Evolutionary conservation across 2,329 filamentous ascomycete genomes (phyloP), one percentile per base, ranked within the genome.

Genomic region (Claviceps paspali): DNA sequence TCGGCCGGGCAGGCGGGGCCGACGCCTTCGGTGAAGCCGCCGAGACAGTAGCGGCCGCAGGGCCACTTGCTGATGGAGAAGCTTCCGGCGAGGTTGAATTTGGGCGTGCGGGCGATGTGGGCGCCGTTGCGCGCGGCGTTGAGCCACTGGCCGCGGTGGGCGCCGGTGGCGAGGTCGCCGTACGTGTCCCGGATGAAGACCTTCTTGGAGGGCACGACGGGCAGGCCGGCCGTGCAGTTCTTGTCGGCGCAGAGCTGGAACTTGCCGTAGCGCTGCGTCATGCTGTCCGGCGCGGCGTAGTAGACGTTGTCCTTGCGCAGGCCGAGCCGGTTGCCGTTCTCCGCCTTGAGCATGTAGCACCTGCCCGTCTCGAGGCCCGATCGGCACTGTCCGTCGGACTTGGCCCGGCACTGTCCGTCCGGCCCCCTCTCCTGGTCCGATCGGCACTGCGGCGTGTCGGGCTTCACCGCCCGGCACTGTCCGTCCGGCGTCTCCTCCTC

Each of bases 51-150:
- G 27, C 38, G 41, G 21, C 43, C 42, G 27, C 45, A 45, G 6
- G 40, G 42, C 45, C 45, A 47, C 38, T 44, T 47, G 41, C 36
- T 46, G 22, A 47, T 29, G 27, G 41, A 35, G 35, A 45, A 47
- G 23, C 41, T 27, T 19, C 45, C 43, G 14, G 45, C 37, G 8
- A 34, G n/a, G 29, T 26, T 23, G 27, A 38, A 45, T 17, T 35
- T 31, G 10, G 42, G 18, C 6, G 41, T 43, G 18, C 40, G 38
- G 6, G 17, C 30, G 15, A 45, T 38, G 36, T 44, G 43, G 6
- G 22, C 31, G 12, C 45, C 45, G 28, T 41, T 39, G 29, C 29
- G 14, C 19, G 36, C 40, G 22, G 41, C 39, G 43, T 45, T 40
- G 24, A 44, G 38, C 43, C 45, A 47, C 21, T 44, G 42, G 29